Base-by-base conservation (phyloP, 441 rosid genomes). In the Gossypium trilobum region DNA sequence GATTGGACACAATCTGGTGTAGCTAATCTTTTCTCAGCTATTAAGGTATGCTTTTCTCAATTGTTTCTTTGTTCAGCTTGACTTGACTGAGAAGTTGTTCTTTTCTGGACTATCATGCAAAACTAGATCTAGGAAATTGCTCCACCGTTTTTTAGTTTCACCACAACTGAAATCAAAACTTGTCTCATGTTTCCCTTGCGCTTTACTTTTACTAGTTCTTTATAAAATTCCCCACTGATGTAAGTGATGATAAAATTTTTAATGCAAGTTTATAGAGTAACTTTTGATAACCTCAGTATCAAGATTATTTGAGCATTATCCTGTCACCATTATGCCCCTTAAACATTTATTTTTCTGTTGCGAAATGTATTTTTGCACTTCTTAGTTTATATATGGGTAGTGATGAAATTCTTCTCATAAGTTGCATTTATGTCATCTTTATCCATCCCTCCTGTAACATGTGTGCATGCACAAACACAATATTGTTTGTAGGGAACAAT, bases 1-100 rank as follows among this genome's bases (percentile, higher is more conserved):
- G 98, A 92, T 74, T 92, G 98, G 98, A 84, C 98, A 22, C 98
- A 92, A 75, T 88, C 95, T 70, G 98, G 96, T 63, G 98, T 92
- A 62, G 92, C 98, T 75, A 85, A 80, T 80, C 95, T 90, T 74
- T 92, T 92, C 75, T 89, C 85, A 42, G 98, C 95, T 22, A 92
- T 92, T 64, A 86, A 92, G 96, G 98, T 90, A 72, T 64, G 64
- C 4, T 17, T 65, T 66, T 76, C 64, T 60, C 51, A 20, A 27
- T 56, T 56, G 54, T 48, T 46, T 66, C 51, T 4, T 72, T 72
- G 44, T 61, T 73, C 20, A 10, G 7, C 19, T 7, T 72, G 60
- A 33, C 44, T 14, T 50, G 17, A 27, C 52, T 29, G 71, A 66
- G 57, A 11, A 11, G 16, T 55, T 6, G 10, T 14, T 39, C 55